Evolutionary conservation across 2,329 filamentous ascomycete genomes (phyloP), one percentile per base, ranked within the genome.

Genomic region (Fusarium incarnatum): DNA sequence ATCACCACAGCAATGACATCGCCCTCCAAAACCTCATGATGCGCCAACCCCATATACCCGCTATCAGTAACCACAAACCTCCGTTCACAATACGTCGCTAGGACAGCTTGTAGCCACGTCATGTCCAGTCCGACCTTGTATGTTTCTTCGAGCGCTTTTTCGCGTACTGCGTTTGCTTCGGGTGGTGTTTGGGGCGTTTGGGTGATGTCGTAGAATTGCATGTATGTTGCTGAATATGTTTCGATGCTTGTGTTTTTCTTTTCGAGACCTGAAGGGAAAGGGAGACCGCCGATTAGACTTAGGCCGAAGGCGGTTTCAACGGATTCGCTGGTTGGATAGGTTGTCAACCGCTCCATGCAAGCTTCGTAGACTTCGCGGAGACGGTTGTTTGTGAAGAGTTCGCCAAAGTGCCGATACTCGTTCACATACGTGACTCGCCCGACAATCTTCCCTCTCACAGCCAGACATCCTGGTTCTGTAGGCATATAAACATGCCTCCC

Each of bases 11-110:
- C 63, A 48, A 72, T 53, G 4, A 65, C 6, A 28, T 72, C 69
- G 2, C 63, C 57, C 5, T 60, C 53, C 45, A 56, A 25, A 27
- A 72, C 54, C 3, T 65, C 23, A 15, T 72, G 69, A 46, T 72
- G 63, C 5, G 58, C 70, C n/a, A 72, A 22, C 4, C 70, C 70
- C 66, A 72, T 72, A n/a, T 72, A 48, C 1, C 69, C 66, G 16
- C 52, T 60, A 13, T 72, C 62, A 0, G 60, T 65, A 20, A 68
- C 30, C 13, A 64, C 67, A 42, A 72, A 62, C 7, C 63, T 55
- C 6, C 70, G 34, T 23, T 72, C 66, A 22, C 69, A 72, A 27
- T 70, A 72, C 2, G 70, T 47, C 2, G 32, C 10, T 5, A 68
- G 13, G 0, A 72, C 23, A 11, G 16, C 22, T 16, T 56, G 9